Base-by-base conservation (phyloP, 1,284 basidiomycete species). In the Sporisorium iseilematis-ciliati region DNA sequence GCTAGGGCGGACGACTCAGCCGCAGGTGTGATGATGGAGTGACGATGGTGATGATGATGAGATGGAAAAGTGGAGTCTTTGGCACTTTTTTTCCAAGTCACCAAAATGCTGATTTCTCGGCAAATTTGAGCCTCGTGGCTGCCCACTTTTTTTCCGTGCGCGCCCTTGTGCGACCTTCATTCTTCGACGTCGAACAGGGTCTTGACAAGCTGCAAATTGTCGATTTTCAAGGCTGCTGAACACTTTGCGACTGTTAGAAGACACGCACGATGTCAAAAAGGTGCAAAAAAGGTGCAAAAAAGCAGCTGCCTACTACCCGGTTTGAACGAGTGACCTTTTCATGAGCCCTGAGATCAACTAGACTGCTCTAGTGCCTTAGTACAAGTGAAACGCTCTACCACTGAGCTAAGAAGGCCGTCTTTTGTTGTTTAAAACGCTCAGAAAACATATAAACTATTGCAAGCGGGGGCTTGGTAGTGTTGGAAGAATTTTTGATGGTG, bases 251-350 rank as follows among this genome's bases (percentile, higher is more conserved):
- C 12, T 21, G 20, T 8, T 8, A 11, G 1, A 53, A 41, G 40
- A 53, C 40, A 2, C 4, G 3, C 11, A 21, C n/a, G 14, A 3
- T 7, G 25, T 20, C 49, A n/a, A 53, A 42, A 48, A 43, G 12
- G 52, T 33, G 25, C 48, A 2, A 23, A 33, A 62, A 40, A 53
- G 3, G 3, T 14, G 26, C 43, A 54, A 51, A 26, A 26, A 23
- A 12, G 10, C 14, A 14, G 35, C 5, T 64, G 61, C 62, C 55
- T 1, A n/a, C 4, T 12, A 64, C 62, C 62, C 55, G 62, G 35
- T 31, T 63, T 25, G 61, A 63, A 63, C 61, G 54, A 48, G 50
- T 58, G 62, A 65, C 26, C 62, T 65, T 21, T 51, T 26, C 60
- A 55, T 26, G 16, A 38, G 21, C 12, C 25, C n/a, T 7, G 18